Conservation (phyloP, 768 basidiomycete genomes). For the Xerocomus potaroensis region DNA sequence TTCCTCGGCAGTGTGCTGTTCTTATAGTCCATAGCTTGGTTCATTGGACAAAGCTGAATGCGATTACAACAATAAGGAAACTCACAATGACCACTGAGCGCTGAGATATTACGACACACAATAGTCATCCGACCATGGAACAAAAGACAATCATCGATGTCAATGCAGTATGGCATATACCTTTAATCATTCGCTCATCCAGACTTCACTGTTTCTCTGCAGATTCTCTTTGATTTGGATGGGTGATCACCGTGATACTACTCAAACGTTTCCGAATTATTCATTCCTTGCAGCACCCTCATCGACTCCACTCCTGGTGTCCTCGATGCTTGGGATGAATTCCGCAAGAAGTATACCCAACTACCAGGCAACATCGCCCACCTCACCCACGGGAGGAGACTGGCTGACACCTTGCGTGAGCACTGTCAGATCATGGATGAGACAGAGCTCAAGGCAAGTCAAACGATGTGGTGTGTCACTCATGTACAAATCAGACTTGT, state of each 20-base stretch:
- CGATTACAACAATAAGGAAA: slow-evolving; percentile 14
- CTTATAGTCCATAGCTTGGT: too few relatives aligned
- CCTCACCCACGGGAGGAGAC: slow-evolving; percentile 70
- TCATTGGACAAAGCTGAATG: too few relatives aligned
- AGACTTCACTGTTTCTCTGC: slow-evolving; percentile 8
- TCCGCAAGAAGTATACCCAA: slow-evolving; percentile 53
- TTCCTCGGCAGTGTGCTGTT: neutral
- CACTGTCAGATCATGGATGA: slow-evolving; percentile 62
- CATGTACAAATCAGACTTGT: neutral
- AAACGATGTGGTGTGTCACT: neutral
- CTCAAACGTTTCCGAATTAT: slow-evolving; percentile 3
- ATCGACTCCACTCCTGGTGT: slow-evolving; percentile 85
- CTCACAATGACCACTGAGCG: neutral
- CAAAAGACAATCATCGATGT: slow-evolving; percentile 34
- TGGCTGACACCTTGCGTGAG: slow-evolving; percentile 70
- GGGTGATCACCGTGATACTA: slow-evolving; percentile 40
- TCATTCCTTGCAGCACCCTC: slow-evolving; percentile 46
- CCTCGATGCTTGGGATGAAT: slow-evolving; percentile 70
- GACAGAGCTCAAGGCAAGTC: slow-evolving; percentile 47
- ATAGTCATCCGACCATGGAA: slow-evolving; percentile 5
- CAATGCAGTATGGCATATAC: slow-evolving; percentile 44
- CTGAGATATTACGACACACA: too few relatives aligned
- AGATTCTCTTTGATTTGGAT: slow-evolving; percentile 72
- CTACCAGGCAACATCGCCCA: slow-evolving; percentile 52
- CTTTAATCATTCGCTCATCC: neutral